These are phyloP conservation scores for Beauveria rudraprayagi DNA, from an alignment of 2,329 filamentous ascomycete species.

Conservation along the genomic window DNA sequence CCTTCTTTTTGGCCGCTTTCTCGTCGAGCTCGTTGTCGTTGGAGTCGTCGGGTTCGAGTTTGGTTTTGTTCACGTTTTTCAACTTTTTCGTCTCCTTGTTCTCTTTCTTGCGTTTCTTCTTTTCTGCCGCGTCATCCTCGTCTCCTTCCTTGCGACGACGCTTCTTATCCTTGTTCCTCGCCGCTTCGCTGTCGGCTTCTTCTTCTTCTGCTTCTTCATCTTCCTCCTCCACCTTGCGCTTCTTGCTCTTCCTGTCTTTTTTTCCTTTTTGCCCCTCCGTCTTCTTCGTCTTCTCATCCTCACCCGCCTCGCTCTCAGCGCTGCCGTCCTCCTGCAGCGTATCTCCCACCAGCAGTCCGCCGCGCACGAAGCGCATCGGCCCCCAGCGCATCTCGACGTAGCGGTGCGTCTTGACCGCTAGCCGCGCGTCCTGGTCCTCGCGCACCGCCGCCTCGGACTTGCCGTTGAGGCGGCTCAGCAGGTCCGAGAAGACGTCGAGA, in stretches of 20 bases:
- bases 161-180: conserved; percentile 24
- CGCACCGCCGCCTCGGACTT: conserved; percentile 67
- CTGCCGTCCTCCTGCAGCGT: conserved; percentile 37
- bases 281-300: conserved; percentile 26
- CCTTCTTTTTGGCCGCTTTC: conserved; percentile 21
- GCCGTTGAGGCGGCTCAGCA: conserved; percentile 84
- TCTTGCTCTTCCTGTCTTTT: conserved; percentile 34
- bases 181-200: conserved; percentile 18
- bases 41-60: conserved; percentile 18
- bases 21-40: conserved; percentile 18
- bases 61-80: conserved; percentile 19
- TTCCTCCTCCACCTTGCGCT: conserved; percentile 26
- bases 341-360: conserved; percentile 61
- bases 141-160: conserved; percentile 24
- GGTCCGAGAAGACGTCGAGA: conserved; percentile 74
- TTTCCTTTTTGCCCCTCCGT: conserved; percentile 20
- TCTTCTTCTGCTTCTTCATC: conserved; percentile 20
- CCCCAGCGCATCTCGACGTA: conserved; percentile 74
- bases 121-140: conserved; percentile 16
- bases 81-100: conserved; percentile 25
- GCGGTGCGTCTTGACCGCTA: conserved; percentile 62
- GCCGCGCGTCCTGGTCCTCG: conserved; percentile 58
- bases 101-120: conserved; percentile 20
- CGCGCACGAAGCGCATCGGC: conserved; percentile 75
- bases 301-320: conserved; percentile 8